phyloP scores from a whole-genome alignment of 805 yeast genomes.

The Danielozyma ontarioensis region DNA sequence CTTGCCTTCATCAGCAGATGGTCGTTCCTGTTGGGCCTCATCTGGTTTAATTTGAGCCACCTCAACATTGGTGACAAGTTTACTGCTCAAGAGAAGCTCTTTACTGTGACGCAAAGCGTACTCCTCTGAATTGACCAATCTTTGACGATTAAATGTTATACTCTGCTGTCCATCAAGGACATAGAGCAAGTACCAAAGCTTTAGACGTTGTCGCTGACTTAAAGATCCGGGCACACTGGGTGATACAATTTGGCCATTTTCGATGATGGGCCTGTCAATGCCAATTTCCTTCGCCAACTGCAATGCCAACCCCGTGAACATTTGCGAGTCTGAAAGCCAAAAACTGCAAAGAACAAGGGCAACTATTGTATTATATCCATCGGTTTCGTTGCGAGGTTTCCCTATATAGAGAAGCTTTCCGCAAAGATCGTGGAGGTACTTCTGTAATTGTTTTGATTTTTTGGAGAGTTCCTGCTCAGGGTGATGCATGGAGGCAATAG shows the following conservation, averaged over 20 bases:
- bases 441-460: conserved; percentile 23
- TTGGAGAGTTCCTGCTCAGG: conserved; percentile 28
- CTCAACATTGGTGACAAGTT: not conserved
- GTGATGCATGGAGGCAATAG: conserved; percentile 61
- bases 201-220: conserved; percentile 42
- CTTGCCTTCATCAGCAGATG: conserved; percentile 3
- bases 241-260: conserved; percentile 3
- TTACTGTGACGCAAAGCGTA: conserved; percentile 39
- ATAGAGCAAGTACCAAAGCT: conserved; percentile 63
- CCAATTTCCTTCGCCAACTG: conserved; percentile 57
- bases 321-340: conserved; percentile 61
- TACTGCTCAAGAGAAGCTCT: conserved; percentile 23
- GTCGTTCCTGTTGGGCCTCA: not conserved
- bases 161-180: conserved; percentile 68
- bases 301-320: conserved; percentile 64
- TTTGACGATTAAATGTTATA: conserved; percentile 52
- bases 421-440: conserved; percentile 29
- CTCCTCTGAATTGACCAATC: conserved; percentile 48
- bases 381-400: conserved; percentile 38
- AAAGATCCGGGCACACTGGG: conserved; percentile 5
- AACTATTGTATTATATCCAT: conserved; percentile 55
- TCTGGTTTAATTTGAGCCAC: not conserved
- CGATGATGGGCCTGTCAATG: conserved; percentile 28
- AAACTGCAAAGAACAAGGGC: conserved; percentile 63
- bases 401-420: conserved; percentile 28